phyloP scores from a whole-genome alignment of 2,329 filamentous ascomycete species.

The Exophiala lecanii-corni region DNA sequence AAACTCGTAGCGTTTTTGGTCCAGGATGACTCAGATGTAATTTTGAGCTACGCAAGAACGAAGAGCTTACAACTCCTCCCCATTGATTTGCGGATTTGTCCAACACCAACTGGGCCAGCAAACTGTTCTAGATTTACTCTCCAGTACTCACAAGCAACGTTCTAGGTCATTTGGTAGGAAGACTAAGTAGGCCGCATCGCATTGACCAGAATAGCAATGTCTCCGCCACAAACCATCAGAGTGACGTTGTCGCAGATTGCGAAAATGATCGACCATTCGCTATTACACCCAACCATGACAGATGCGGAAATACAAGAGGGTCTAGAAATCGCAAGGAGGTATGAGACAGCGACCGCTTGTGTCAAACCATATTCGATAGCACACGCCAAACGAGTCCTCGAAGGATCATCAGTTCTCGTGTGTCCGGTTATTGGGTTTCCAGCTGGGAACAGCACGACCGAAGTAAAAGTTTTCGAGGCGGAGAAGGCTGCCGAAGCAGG shows the following conservation, averaged over 20 bases:
- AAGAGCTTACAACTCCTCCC: no score
- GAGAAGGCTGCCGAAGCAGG: conserved; percentile 44
- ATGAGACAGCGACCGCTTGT: conserved; percentile 53
- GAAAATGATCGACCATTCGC: conserved; percentile 57
- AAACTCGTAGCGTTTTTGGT: no score
- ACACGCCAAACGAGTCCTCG: conserved; percentile 45
- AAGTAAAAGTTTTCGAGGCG: conserved; percentile 53
- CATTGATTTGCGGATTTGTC: no score
- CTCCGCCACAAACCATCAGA: conserved; percentile 27
- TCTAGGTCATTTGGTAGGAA: no score
- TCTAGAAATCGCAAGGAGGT: conserved; percentile 44
- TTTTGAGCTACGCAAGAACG: no score
- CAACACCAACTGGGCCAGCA: no score
- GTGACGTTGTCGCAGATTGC: conserved; percentile 47
- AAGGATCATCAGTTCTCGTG: conserved; percentile 46
- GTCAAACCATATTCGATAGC: conserved; percentile 55
- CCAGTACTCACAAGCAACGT: no score
- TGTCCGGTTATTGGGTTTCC: conserved; percentile 60
- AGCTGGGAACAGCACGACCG: conserved; percentile 53
- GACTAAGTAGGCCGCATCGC: no score
- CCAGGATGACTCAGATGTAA: no score
- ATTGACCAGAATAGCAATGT: no score
- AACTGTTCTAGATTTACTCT: no score
- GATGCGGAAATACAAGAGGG: conserved; percentile 50
- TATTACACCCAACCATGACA: conserved; percentile 59